Conservation (phyloP, 352 stramenopile genomes). For the Globisporangium ultimum region DNA sequence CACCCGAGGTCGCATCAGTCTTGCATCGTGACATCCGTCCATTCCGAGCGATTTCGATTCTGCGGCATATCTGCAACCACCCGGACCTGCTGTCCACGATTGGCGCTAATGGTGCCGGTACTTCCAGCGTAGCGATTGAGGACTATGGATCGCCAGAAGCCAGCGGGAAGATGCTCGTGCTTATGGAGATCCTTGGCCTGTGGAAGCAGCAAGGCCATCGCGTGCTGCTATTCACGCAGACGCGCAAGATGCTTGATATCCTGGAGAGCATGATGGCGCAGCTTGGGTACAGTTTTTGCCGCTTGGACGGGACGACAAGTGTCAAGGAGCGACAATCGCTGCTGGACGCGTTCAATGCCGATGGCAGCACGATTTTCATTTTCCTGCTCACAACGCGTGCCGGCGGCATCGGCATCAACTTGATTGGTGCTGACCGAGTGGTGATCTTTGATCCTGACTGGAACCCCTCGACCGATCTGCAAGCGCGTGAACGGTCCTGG, state of each 20-base stretch:
- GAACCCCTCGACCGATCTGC: slow-evolving; percentile 97
- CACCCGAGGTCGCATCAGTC: slow-evolving; percentile 91
- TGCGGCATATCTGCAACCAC: slow-evolving; percentile 99
- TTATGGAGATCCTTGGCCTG: slow-evolving; percentile 93
- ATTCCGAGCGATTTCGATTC: slow-evolving; percentile 91
- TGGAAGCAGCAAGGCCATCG: slow-evolving; percentile 96
- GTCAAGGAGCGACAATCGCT: slow-evolving; percentile 91
- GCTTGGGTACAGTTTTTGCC: slow-evolving; percentile 88
- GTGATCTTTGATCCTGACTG: slow-evolving; percentile 99
- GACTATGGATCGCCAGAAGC: slow-evolving; percentile 50
- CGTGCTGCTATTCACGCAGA: slow-evolving; percentile 98
- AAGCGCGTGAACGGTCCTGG: slow-evolving; percentile 97
- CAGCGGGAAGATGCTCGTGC: slow-evolving; percentile 96
- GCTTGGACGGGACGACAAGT: slow-evolving; percentile 96
- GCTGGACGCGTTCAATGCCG: slow-evolving; percentile 96
- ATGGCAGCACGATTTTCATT: slow-evolving; percentile 71
- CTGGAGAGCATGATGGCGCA: slow-evolving; percentile 90
- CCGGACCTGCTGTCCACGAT: slow-evolving; percentile 88
- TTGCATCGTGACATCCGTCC: slow-evolving; percentile 76
- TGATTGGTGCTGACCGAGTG: slow-evolving; percentile 95
- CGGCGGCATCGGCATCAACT: slow-evolving; percentile 96
- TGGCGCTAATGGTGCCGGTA: slow-evolving; percentile 12
- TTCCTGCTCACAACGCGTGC: slow-evolving; percentile 86
- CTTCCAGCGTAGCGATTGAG: slow-evolving; percentile 1
- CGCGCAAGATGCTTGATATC: slow-evolving; percentile 96